Evolutionary conservation across 1,284 basidiomycete species (phyloP).

Genomic region (Heterobasidion occidentale): DNA sequence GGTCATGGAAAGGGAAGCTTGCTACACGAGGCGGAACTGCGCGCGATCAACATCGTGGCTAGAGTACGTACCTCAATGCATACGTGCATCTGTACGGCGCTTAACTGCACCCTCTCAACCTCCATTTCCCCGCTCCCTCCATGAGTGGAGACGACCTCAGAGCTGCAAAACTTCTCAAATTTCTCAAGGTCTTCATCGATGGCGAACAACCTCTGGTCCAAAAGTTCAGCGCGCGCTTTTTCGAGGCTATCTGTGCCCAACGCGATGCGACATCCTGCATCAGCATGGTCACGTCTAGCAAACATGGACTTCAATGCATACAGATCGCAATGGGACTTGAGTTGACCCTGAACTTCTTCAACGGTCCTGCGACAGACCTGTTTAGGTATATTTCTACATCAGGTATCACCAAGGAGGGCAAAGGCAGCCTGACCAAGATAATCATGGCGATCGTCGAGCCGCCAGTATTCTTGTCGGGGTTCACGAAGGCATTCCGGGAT

Average conservation of each 20-base stretch:
- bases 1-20: no score
- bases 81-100: no score
- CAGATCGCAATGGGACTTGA: constrained; percentile 38
- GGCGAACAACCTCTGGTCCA: neutral
- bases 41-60: no score
- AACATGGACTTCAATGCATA: constrained; percentile 31
- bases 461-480: constrained; percentile 44
- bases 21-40: no score
- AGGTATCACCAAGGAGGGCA: constrained; percentile 26
- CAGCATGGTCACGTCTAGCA: constrained; percentile 29
- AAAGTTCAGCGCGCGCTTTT: constrained; percentile 20
- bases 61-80: no score
- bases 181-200: neutral
- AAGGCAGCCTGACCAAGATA: constrained; percentile 34
- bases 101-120: no score
- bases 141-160: neutral
- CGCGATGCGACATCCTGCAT: constrained; percentile 31
- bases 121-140: no score
- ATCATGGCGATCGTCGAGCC: constrained; percentile 40
- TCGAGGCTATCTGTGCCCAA: constrained; percentile 40
- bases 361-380: constrained; percentile 29
- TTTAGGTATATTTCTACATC: constrained; percentile 34
- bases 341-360: constrained; percentile 32
- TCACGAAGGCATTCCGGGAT: constrained; percentile 30
- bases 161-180: neutral